Base-by-base conservation (phyloP, 2,329 filamentous ascomycete species). In the Fusarium tjaetaba region DNA sequence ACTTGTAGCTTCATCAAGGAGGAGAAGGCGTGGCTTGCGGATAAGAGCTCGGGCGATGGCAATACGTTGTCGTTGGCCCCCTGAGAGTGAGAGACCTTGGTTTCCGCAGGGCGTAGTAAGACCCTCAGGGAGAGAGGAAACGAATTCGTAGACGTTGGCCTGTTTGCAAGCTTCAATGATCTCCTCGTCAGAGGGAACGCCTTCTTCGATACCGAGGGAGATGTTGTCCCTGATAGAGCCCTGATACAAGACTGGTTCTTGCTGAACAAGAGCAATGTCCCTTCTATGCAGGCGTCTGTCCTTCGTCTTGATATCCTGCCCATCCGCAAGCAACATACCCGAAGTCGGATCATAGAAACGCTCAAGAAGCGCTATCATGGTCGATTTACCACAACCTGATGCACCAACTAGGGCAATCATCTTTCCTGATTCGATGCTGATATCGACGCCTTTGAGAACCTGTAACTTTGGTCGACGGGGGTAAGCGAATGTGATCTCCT, bases 1-100 rank as follows among this genome's bases (percentile, higher is more conserved):
- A 26, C 82, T 84, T 0, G 93, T 95, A 3, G 93, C 93, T 81
- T 95, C 93, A 75, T 95, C 93, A 1, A 95, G 84, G 11, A 95
- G 87, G 7, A 95, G 82, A 4, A 95, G 88, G 1, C 85, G 83
- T 0, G 92, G 92, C 57, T 90, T 84, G 51, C 91, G 89, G 60
- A 94, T 86, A 34, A 94, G 90, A 16, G 91, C 91, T 13, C 93
- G 86, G 0, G 92, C 93, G 70, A 95, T 94, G 14, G 92, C 91
- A 39, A 94, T 88, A 28, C 91, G 89, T 79, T 94, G 92, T 13
- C 92, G 85, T 79, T 95, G 92, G 2, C 93, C 93, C 30, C 93
- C 93, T 3, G 91, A 93, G 3, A 95, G 83, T 66, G 92, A 90
- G 24, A 91, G 88, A 1, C 92, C 92, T 55, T 89, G 88, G 73